phyloP scores from a whole-genome alignment of 2,329 filamentous ascomycete genomes.

The Sporothrix pseudoabietina region DNA sequence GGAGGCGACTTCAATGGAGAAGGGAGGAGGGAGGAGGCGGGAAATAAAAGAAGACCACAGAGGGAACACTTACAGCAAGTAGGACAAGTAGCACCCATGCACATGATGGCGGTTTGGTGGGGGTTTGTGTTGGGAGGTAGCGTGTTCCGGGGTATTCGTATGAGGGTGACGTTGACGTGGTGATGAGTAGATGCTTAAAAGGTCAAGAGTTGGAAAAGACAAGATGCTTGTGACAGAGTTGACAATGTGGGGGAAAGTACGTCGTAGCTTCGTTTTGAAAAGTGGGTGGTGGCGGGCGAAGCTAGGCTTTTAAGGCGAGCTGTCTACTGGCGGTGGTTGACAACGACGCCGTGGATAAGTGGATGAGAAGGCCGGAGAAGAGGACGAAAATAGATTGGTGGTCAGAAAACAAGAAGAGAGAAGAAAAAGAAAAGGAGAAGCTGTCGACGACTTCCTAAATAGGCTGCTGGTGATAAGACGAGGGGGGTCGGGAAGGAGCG shows the following conservation, averaged over 20 bases:
- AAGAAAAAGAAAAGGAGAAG: background rate
- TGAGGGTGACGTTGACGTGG: background rate
- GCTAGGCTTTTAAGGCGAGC: background rate
- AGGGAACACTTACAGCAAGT: conserved; percentile 45
- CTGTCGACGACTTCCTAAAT: background rate
- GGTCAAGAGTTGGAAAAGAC: background rate
- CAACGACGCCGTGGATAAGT: background rate
- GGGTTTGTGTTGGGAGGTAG: background rate
- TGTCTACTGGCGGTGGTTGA: background rate
- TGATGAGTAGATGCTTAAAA: background rate
- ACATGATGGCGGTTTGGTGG: conserved; percentile 42
- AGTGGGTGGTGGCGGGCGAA: background rate
- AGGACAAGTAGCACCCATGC: conserved; percentile 46
- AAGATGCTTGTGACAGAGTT: background rate
- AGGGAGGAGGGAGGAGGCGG: too few species aligned
- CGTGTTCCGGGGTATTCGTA: background rate
- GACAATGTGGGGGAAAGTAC: background rate
- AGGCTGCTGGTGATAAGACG: background rate
- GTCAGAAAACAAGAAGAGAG: background rate
- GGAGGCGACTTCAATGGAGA: background rate
- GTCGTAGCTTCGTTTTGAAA: background rate
- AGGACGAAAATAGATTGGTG: background rate
- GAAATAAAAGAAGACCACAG: too few species aligned
- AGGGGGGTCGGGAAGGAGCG: background rate
- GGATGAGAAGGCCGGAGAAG: background rate